Conservation (phyloP, 305 asterid genomes). For the Fraxinus baroniana region DNA sequence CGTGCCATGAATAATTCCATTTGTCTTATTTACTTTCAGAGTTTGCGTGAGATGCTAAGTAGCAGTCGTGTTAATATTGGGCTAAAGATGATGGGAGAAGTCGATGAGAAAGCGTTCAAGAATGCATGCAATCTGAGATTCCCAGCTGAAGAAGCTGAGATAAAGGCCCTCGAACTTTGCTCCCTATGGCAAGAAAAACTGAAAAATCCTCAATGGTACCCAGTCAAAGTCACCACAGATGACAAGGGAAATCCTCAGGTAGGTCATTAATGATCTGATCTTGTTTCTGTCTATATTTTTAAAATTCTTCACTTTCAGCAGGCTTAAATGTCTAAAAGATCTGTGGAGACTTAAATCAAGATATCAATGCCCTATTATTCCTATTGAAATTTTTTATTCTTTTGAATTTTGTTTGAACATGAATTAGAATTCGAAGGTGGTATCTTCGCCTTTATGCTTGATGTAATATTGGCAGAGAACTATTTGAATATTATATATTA, state of each 20-base stretch:
- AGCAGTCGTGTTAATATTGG: constrained; percentile 55
- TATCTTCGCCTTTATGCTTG: neutral
- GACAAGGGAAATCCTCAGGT: constrained; percentile 46
- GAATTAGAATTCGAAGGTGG: neutral
- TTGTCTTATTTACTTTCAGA: constrained; percentile 38
- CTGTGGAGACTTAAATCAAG: neutral
- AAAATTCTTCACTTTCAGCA: neutral
- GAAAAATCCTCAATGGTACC: constrained; percentile 64
- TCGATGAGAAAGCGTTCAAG: constrained; percentile 57
- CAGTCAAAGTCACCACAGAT: constrained; percentile 45
- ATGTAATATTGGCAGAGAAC: neutral
- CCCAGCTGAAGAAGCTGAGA: constrained; percentile 50
- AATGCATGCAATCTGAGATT: constrained; percentile 52
- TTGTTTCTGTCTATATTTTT: neutral
- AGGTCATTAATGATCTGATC: neutral
- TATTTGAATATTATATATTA: neutral
- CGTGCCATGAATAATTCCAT: constrained; percentile 11
- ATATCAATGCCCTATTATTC: neutral
- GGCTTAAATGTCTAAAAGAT: neutral
- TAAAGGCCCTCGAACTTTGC: constrained; percentile 53
- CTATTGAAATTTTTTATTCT: neutral
- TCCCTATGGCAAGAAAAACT: constrained; percentile 72
- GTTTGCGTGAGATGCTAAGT: constrained; percentile 48
- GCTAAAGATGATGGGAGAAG: constrained; percentile 72
- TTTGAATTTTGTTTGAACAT: neutral